phyloP scores from a whole-genome alignment of 805 yeast species.

The Metschnikowia anglica region DNA sequence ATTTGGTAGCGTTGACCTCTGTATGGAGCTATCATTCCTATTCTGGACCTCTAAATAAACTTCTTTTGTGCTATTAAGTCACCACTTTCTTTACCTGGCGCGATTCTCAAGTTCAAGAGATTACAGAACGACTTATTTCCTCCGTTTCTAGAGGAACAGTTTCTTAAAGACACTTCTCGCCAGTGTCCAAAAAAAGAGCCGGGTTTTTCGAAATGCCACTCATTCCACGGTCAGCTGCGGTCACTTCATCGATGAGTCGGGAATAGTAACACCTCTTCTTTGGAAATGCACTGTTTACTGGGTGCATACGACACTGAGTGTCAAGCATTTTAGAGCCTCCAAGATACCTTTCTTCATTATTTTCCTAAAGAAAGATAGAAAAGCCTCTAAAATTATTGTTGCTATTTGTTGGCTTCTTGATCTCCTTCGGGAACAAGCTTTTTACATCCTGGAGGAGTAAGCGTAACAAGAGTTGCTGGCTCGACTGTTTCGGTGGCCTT shows the following conservation, averaged over 20 bases:
- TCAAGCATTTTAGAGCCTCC: constrained; percentile 49
- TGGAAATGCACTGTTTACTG: constrained; percentile 80
- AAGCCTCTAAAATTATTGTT: constrained; percentile 77
- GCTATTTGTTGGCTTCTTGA: constrained; percentile 56
- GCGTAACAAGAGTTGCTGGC: constrained; percentile 81
- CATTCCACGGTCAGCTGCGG: constrained; percentile 63
- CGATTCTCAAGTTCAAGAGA: too few species aligned
- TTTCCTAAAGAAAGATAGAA: constrained; percentile 85
- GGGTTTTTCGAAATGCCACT: constrained; percentile 81
- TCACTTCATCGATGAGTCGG: constrained; percentile 84
- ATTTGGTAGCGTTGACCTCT: constrained; percentile 67
- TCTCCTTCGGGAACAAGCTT: constrained; percentile 92
- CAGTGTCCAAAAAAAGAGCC: constrained; percentile 91
- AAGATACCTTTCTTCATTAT: constrained; percentile 45
- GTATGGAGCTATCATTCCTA: constrained; percentile 84
- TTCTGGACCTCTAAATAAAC: constrained; percentile 65
- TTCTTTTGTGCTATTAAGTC: too few species aligned
- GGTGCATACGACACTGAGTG: constrained; percentile 95
- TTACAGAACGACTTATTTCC: constrained; percentile 70
- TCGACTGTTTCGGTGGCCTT: constrained; percentile 93
- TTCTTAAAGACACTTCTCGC: constrained; percentile 49
- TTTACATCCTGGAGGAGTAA: constrained; percentile 81
- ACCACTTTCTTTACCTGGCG: constrained; percentile 45
- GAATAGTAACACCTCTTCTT: constrained; percentile 92
- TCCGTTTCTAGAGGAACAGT: constrained; percentile 58